Conservation (phyloP, 192 early-diverging fungal species). For the Coemansia sp. region DNA sequence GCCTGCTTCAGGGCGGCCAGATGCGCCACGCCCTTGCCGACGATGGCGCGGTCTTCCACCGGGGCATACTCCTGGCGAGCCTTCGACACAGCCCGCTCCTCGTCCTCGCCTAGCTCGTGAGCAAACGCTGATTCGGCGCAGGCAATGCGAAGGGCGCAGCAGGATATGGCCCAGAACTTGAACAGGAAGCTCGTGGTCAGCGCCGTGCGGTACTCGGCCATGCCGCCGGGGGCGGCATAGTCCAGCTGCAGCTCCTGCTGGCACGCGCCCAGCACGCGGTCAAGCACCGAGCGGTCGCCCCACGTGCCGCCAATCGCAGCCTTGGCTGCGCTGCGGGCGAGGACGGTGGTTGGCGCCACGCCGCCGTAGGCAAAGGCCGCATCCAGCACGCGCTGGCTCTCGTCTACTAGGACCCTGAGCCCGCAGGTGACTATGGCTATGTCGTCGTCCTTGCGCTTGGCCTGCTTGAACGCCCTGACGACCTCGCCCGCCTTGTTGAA, state of each 20-base stretch:
- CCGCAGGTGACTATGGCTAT: constrained; percentile 85
- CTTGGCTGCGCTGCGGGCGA: constrained; percentile 53
- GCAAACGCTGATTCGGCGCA: constrained; percentile 11
- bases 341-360: constrained; percentile 66
- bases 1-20: constrained; percentile 76
- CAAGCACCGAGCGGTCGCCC: constrained; percentile 54
- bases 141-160: constrained; percentile 12
- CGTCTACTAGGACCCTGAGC: constrained; percentile 58
- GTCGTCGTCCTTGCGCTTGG: constrained; percentile 84
- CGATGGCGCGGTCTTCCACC: constrained; percentile 39
- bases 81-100: constrained; percentile 7
- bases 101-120: constrained; percentile 16
- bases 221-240: constrained; percentile 60
- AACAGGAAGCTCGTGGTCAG: constrained; percentile 61
- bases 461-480: constrained; percentile 78
- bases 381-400: constrained; percentile 51
- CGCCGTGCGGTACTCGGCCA: constrained; percentile 66
- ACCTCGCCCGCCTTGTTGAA: constrained; percentile 59
- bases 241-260: constrained; percentile 52
- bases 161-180: constrained; percentile 62
- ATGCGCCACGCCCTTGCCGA: constrained; percentile 68
- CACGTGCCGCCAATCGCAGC: constrained; percentile 57
- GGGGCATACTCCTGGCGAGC: constrained; percentile 56
- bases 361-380: constrained; percentile 76
- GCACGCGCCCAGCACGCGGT: constrained; percentile 41